Base-by-base conservation (phyloP, 495 filamentous ascomycete species). In the Neurospora africana region DNA sequence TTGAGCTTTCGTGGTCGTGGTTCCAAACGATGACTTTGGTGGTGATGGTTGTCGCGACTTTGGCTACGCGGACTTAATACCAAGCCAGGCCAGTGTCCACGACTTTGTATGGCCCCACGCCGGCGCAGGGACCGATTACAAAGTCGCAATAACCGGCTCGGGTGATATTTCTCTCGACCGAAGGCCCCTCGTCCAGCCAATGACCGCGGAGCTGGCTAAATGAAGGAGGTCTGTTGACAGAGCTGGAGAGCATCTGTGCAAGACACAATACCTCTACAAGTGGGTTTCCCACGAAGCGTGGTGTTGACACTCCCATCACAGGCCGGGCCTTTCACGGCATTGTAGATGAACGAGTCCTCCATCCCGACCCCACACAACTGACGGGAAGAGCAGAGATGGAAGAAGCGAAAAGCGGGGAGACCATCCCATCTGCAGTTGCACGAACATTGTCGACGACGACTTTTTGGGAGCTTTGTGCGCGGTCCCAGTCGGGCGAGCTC, bases 131-230 rank as follows among this genome's bases (percentile, higher is more conserved):
- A 39, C 38, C 38, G 38, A 39, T 39, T 39, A 15, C 38, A 39
- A 13, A 39, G 38, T 39, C 38, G 38, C 13, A 39, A 39, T 15
- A 39, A 39, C 4, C 13, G 38, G 38, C 38, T 39, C 38, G 38
- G 11, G 37, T 2, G 9, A 38, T 65, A 69, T 43, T 70, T 71
- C 67, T 72, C 72, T 72, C 72, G 44, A 69, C 71, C 43, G 72
- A 74, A 53, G 53, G 27, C 71, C 67, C 53, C 69, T 72, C 33
- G 70, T 43, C 67, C 73, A 70, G 40, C 75, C 77, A 79, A 76
- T 78, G 71, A 65, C 27, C 73, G 27, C 71, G 21, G 27, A 36
- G 41, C 41, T 77, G 78, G 78, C 72, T 77, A 77, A 78, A 76
- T 77, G 75, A 74, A 74, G 78, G 76, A 74, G 27, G 47, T 70